Evolutionary conservation across 805 yeast genomes (phyloP).

Genomic region (Suhomyces emberorum): DNA sequence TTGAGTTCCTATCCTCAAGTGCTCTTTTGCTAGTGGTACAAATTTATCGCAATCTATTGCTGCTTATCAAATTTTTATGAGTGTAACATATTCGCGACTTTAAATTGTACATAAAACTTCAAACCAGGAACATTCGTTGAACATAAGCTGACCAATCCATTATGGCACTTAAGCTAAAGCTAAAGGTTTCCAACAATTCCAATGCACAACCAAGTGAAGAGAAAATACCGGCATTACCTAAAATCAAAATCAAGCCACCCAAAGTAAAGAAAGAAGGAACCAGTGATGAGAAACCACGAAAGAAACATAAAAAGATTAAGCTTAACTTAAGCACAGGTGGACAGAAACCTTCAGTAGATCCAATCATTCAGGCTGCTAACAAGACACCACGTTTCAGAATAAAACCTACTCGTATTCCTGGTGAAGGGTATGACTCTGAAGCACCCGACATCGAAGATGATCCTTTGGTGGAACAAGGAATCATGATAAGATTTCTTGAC

Average conservation of each 20-base stretch:
- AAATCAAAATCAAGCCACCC: conserved; percentile 21
- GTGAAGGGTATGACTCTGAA: conserved; percentile 95
- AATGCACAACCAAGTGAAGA: conserved; percentile 6
- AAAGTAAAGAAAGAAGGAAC: conserved; percentile 4
- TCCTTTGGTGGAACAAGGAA: conserved; percentile 85
- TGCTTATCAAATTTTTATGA: background rate
- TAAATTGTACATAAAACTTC: too few relatives aligned
- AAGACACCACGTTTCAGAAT: conserved; percentile 45
- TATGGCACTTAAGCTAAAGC: conserved; percentile 17
- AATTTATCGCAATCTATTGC: background rate
- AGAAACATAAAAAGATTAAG: conserved; percentile 24
- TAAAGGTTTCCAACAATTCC: conserved; percentile 9
- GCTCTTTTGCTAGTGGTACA: background rate
- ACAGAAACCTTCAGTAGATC: conserved; percentile 1
- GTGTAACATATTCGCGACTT: too few relatives aligned
- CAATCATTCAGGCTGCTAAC: conserved; percentile 4
- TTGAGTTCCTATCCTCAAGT: too few relatives aligned
- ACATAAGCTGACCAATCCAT: too few relatives aligned
- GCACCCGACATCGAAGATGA: conserved; percentile 96
- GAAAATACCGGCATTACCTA: conserved; percentile 11
- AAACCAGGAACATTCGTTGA: too few relatives aligned
- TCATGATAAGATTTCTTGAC: conserved; percentile 70
- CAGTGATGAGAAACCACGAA: conserved; percentile 9
- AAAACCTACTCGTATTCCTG: conserved; percentile 69
- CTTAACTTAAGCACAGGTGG: conserved; percentile 14